Evolutionary conservation across 495 filamentous ascomycete genomes (phyloP).

Genomic region (Talaromyces ruber): DNA sequence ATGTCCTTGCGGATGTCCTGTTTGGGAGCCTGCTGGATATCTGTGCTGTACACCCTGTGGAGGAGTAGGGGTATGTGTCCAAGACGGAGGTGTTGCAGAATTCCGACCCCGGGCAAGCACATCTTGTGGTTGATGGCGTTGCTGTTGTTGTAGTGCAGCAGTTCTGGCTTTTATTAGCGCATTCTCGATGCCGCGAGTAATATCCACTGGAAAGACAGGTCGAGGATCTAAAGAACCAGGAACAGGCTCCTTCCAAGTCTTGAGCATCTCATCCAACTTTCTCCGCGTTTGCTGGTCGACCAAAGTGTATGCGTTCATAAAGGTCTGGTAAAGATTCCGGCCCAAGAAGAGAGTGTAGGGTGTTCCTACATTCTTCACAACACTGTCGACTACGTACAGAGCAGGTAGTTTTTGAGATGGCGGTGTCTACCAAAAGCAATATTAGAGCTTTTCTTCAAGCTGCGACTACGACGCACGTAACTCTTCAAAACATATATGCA

Average conservation of each 20-base stretch:
- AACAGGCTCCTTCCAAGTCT: constrained; percentile 96
- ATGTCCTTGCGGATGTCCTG: constrained; percentile 22
- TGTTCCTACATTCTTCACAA: constrained; percentile 97
- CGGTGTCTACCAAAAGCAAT: constrained; percentile 52
- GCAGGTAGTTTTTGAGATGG: constrained; percentile 83
- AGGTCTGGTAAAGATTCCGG: constrained; percentile 81
- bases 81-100: constrained; percentile 41
- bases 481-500: not conserved
- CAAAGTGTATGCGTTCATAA: constrained; percentile 90
- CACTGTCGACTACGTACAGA: constrained; percentile 95
- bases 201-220: constrained; percentile 80
- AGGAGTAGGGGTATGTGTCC: constrained; percentile 63
- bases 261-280: constrained; percentile 94
- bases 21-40: constrained; percentile 18
- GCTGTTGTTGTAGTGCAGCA: constrained; percentile 60
- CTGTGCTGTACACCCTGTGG: constrained; percentile 41
- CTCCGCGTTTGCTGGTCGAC: constrained; percentile 73
- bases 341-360: constrained; percentile 94
- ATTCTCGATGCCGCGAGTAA: constrained; percentile 84
- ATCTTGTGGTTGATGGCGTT: constrained; percentile 58
- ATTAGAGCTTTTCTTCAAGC: constrained; percentile 27
- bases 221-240: constrained; percentile 79
- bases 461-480: constrained; percentile 14
- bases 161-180: constrained; percentile 84
- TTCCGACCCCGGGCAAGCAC: constrained; percentile 49